Evolutionary conservation across 2,329 filamentous ascomycete species (phyloP).

Genomic region (Beauveria scarabaeidicola): DNA sequence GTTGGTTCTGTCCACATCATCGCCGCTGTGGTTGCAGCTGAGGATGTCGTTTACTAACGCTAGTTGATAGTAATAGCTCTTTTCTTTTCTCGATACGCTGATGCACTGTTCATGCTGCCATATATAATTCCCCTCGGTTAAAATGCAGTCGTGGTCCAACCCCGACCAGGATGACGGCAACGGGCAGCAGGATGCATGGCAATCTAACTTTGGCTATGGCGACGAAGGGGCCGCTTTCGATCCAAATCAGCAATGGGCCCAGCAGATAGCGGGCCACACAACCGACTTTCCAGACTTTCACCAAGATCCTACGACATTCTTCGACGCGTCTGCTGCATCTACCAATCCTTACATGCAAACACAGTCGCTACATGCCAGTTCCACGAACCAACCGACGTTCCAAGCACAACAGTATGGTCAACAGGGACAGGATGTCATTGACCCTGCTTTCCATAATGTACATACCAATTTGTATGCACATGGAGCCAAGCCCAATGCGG

Average conservation of each 20-base stretch:
- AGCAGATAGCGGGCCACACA: constrained; percentile 26
- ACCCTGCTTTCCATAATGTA: constrained; percentile 29
- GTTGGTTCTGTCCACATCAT: not conserved
- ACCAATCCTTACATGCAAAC: constrained; percentile 25
- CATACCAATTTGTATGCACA: constrained; percentile 30
- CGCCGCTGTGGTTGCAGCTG: not conserved
- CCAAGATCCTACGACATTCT: constrained; percentile 27
- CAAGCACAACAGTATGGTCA: constrained; percentile 27
- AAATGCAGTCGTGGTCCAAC: constrained; percentile 34
- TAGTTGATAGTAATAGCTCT: constrained; percentile 6
- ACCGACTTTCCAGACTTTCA: constrained; percentile 24
- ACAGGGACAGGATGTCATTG: constrained; percentile 26
- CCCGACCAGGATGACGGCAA: constrained; percentile 29
- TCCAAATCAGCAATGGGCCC: constrained; percentile 29
- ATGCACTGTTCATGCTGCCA: constrained; percentile 3
- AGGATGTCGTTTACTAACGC: constrained; percentile 3
- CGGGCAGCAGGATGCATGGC: constrained; percentile 28
- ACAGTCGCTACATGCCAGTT: constrained; percentile 20
- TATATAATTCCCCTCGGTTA: constrained; percentile 15
- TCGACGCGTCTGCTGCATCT: constrained; percentile 22
- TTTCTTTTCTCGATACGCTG: not conserved
- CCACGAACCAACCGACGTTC: constrained; percentile 22
- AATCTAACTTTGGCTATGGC: constrained; percentile 25
- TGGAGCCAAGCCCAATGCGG: constrained; percentile 25
- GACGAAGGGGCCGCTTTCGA: constrained; percentile 30